A percentile compares a stretch with the other conserved stretches of the same genome.
These are phyloP conservation scores for Aspergillus fijiensis DNA, from an alignment of 2,329 filamentous ascomycete species.

Conservation along the genomic window DNA sequence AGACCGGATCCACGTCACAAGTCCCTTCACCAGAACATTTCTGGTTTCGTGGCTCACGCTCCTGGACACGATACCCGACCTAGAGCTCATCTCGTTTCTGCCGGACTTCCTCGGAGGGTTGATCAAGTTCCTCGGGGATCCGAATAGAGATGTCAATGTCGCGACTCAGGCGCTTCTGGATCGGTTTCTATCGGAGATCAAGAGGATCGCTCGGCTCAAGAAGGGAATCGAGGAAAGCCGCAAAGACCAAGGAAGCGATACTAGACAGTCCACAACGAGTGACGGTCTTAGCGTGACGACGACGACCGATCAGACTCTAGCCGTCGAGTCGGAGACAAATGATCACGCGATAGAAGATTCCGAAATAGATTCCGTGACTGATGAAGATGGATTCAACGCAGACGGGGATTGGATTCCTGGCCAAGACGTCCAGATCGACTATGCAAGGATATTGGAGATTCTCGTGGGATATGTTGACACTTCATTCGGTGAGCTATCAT, in stretches of 20 bases:
- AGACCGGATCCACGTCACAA: conserved; percentile 90
- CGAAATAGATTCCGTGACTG: conserved; percentile 46
- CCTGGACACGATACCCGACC: conserved; percentile 91
- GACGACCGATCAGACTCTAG: conserved; percentile 49
- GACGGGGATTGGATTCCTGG: conserved; percentile 97
- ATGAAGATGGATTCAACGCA: conserved; percentile 58
- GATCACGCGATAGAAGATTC: conserved; percentile 58
- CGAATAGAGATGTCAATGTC: conserved; percentile 90
- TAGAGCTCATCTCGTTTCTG: conserved; percentile 89
- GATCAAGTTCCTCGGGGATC: conserved; percentile 87
- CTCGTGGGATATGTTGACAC: conserved; percentile 85
- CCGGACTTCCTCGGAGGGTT: conserved; percentile 88
- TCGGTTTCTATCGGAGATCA: conserved; percentile 89
- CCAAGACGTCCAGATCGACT: conserved; percentile 93
- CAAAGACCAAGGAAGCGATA: conserved; percentile 65
- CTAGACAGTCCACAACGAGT: conserved; percentile 67
- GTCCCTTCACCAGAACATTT: conserved; percentile 92
- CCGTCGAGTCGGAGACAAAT: conserved; percentile 40
- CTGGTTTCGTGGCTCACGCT: conserved; percentile 94
- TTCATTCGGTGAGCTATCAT: conserved; percentile 59
- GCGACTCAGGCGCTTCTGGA: conserved; percentile 86
- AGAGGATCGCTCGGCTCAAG: conserved; percentile 88
- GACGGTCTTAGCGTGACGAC: conserved; percentile 64
- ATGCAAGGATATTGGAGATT: conserved; percentile 87
- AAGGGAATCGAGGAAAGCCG: conserved; percentile 87